phyloP scores from a whole-genome alignment of 805 yeast genomes.

The Isabelozyma pseudorhagii region DNA sequence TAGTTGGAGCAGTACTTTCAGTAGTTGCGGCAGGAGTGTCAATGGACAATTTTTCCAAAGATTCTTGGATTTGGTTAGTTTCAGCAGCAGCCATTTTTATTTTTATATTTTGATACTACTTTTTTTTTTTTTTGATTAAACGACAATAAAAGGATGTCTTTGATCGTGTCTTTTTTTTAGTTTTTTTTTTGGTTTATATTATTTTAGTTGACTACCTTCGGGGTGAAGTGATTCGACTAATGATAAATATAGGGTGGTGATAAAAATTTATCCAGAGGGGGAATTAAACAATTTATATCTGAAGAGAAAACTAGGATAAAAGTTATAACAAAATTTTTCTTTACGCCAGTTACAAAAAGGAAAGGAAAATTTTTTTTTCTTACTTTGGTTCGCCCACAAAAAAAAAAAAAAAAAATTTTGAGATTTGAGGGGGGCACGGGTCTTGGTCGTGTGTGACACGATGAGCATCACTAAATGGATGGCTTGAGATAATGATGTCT shows the following conservation, averaged over 20 bases:
- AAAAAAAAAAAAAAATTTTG: too few species aligned
- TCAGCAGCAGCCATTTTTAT: conserved; percentile 25
- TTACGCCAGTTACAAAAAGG: neutral
- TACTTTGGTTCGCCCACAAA: neutral
- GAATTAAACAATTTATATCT: neutral
- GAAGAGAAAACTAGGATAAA: neutral
- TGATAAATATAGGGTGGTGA: neutral
- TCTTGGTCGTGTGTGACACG: neutral
- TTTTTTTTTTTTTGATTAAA: conserved; percentile 8
- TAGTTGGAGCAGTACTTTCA: conserved; percentile 14
- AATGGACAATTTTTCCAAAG: conserved; percentile 46
- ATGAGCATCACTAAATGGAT: neutral
- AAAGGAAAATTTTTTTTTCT: neutral
- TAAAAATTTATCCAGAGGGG: neutral
- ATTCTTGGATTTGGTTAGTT: conserved; percentile 44
- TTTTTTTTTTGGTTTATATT: neutral
- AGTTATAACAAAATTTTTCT: neutral
- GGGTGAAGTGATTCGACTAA: neutral
- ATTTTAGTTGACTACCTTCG: neutral
- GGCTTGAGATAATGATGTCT: too few species aligned
- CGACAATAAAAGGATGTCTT: neutral
- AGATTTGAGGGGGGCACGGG: neutral
- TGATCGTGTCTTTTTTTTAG: neutral
- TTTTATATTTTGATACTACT: neutral
- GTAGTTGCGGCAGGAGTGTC: conserved; percentile 31